A percentile compares a stretch with the other conserved stretches of the same genome.
phyloP scores from a whole-genome alignment of 2,329 filamentous ascomycete genomes.

The Phoma sp. region DNA sequence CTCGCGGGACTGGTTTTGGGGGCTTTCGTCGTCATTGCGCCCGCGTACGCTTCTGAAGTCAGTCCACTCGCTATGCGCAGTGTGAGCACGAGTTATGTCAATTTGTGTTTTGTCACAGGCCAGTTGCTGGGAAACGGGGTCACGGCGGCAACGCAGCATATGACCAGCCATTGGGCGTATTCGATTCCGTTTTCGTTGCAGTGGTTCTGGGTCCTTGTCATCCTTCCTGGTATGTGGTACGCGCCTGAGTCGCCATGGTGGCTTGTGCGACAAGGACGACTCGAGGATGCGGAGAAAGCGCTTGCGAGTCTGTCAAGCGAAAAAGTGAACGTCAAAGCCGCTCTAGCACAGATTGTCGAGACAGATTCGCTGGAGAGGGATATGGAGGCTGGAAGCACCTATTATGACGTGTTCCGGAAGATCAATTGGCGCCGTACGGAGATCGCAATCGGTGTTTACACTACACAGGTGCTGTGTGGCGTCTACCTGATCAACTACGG shows the following conservation, averaged over 20 bases:
- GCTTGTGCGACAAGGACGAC: conserved; percentile 69
- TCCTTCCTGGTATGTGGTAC: conserved; percentile 67
- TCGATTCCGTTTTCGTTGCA: conserved; percentile 69
- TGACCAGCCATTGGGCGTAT: conserved; percentile 60
- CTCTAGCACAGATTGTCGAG: conserved; percentile 73
- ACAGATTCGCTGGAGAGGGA: conserved; percentile 61
- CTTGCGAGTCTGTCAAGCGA: conserved; percentile 63
- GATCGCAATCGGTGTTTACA: conserved; percentile 59
- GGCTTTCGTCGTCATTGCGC: conserved; percentile 26
- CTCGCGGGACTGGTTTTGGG: conserved; percentile 22
- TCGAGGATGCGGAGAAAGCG: conserved; percentile 68
- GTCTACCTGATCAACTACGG: conserved; percentile 50
- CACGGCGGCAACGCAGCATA: conserved; percentile 59
- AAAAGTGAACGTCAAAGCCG: conserved; percentile 49
- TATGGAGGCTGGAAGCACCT: conserved; percentile 18
- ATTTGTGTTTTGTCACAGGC: conserved; percentile 68
- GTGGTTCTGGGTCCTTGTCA: conserved; percentile 73
- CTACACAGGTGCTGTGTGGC: conserved; percentile 51
- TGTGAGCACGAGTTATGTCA: conserved; percentile 65
- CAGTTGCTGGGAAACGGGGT: conserved; percentile 60
- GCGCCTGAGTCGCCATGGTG: conserved; percentile 72
- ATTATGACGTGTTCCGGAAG: conserved; percentile 71
- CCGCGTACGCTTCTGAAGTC: conserved; percentile 16
- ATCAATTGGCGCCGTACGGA: conserved; percentile 78
- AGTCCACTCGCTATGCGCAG: conserved; percentile 63